Evolutionary conservation across 139 green algal genomes (phyloP), one percentile per base, ranked within the genome.

Genomic region (Chlorella sp.): DNA sequence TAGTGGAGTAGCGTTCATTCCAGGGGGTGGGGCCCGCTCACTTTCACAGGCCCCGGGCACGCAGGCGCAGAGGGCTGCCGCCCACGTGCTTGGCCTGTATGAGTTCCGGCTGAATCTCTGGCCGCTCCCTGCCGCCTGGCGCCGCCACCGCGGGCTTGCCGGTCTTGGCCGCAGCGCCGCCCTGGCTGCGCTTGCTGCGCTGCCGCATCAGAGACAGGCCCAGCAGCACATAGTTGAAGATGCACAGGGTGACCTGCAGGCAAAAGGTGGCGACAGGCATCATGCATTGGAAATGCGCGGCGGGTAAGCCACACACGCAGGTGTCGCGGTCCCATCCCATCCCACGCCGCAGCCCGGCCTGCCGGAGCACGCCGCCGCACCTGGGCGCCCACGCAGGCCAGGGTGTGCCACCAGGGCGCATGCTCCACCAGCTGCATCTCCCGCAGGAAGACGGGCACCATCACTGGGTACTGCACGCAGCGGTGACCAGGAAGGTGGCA

Each of bases 391-490:
- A 85, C 69, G 8, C 81, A 85, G 51, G 34, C 38, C 20, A 68
- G 24, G 36, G 68, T 80, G 14, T 80, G 41, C 81, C 40, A 73
- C 54, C 54, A 73, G 48, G 26, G 13, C 19, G 54, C 77, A 6
- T n/a, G 17, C 17, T 58, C 32, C 58, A 48, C 77, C 32, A 36
- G 43, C 28, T 80, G 68, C 85, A 89, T 87, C 75, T 65, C 72
- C 7, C 43, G 28, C 32, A 65, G 79, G 72, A 89, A 89, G 22
- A 83, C 30, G 32, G 88, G 69, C 38, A 93, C 65, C 40, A 93
- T 80, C 43, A 78, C 46, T 28, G 90, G 90, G 65, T 91, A 92
- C 36, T 92, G 68, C 36, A 90, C 72, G 20, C 90, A 70, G 38
- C 87, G 65, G 46, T 11, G 11, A 54, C 8, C 46, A 54, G 46